Evolutionary conservation across 2,329 filamentous ascomycete genomes (phyloP).

Genomic region (Microsporum audouinii): DNA sequence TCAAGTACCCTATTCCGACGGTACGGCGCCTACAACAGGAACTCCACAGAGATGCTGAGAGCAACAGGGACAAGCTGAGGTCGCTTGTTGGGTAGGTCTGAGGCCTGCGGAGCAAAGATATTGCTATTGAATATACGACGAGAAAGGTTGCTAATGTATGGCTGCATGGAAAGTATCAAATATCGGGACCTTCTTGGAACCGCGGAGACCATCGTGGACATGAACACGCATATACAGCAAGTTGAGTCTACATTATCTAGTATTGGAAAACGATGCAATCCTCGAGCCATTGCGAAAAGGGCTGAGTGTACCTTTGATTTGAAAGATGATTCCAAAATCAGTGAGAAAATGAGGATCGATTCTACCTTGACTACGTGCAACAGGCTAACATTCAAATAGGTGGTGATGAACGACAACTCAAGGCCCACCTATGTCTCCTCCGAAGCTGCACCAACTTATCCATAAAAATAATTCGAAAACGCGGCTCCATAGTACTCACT

Average conservation of each 20-base stretch:
- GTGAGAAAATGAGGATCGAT: slow-evolving; percentile 16
- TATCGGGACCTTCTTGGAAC: slow-evolving; percentile 88
- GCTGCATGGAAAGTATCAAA: slow-evolving; percentile 39
- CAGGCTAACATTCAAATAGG: slow-evolving; percentile 19
- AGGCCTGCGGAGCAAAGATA: neutral
- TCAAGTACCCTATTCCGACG: slow-evolving; percentile 52
- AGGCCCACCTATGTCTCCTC: slow-evolving; percentile 47
- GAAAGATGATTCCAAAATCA: slow-evolving; percentile 23
- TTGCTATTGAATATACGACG: slow-evolving; percentile 1
- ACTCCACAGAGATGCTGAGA: slow-evolving; percentile 49
- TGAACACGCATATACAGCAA: slow-evolving; percentile 65
- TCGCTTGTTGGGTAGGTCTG: slow-evolving; percentile 50
- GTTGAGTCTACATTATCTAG: slow-evolving; percentile 60
- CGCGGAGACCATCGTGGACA: slow-evolving; percentile 83
- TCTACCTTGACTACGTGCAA: neutral
- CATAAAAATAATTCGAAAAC: slow-evolving; percentile 41
- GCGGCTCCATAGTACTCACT: slow-evolving; percentile 42
- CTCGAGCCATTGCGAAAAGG: slow-evolving; percentile 57
- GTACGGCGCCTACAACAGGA: slow-evolving; percentile 54
- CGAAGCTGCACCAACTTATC: slow-evolving; percentile 45
- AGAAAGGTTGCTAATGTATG: slow-evolving; percentile 8
- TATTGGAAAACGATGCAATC: slow-evolving; percentile 68
- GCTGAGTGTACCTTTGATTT: slow-evolving; percentile 45
- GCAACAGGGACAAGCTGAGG: slow-evolving; percentile 55
- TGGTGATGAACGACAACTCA: slow-evolving; percentile 33